Conservation (phyloP, 805 yeast species). For the Wickerhamia fluorescens region DNA sequence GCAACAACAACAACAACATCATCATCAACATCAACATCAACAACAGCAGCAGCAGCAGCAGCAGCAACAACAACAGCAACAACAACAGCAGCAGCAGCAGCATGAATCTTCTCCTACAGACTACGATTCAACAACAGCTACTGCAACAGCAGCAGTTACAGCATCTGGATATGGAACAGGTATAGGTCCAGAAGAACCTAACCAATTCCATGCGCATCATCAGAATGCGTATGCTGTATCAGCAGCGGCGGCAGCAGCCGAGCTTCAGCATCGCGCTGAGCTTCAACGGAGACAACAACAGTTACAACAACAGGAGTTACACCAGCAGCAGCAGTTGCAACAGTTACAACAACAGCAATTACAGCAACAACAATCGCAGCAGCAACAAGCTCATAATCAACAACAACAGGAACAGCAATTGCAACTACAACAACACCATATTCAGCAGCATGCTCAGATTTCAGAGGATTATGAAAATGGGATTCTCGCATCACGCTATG, state of each 20-base stretch:
- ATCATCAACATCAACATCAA: no score
- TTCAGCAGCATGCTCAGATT: constrained; percentile 4
- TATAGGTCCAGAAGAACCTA: constrained; percentile 5
- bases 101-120: constrained; percentile 4
- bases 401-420: constrained; percentile 6
- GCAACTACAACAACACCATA: constrained; percentile 12
- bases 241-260: constrained; percentile 9
- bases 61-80: constrained; percentile 7
- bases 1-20: no score
- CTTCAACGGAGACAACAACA: constrained; percentile 12
- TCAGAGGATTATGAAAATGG: constrained; percentile 9
- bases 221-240: constrained; percentile 7
- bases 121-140: constrained; percentile 10
- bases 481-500: constrained; percentile 9
- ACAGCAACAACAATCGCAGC: constrained; percentile 10
- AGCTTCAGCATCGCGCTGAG: constrained; percentile 16
- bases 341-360: constrained; percentile 7
- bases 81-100: constrained; percentile 2
- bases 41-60: constrained; percentile 7
- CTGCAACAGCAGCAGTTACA: constrained; percentile 10
- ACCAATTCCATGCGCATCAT: constrained; percentile 9
- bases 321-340: constrained; percentile 9
- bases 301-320: constrained; percentile 12
- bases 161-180: constrained; percentile 6
- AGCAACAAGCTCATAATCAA: constrained; percentile 6